A percentile compares a stretch with the other conserved stretches of the same genome.
phyloP scores from a whole-genome alignment of 2,329 filamentous ascomycete genomes.

The Alternaria triticimaculans region DNA sequence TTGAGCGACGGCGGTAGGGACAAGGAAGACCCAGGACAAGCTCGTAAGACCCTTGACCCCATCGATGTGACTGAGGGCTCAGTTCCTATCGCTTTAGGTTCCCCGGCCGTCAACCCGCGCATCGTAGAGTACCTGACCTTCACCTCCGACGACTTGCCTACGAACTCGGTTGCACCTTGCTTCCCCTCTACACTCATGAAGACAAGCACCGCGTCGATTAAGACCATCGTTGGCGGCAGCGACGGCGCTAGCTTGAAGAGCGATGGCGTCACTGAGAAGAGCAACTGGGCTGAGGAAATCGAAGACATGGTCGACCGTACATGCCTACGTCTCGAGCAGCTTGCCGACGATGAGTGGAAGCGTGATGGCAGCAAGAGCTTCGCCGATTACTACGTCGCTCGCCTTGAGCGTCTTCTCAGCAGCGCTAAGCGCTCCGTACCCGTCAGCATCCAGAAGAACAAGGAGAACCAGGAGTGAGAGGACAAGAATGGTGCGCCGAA shows the following conservation, averaged over 20 bases:
- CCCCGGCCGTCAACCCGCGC: conserved; percentile 33
- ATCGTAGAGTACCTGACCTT: conserved; percentile 40
- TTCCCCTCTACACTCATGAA: conserved; percentile 22
- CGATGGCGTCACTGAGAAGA: conserved; percentile 42
- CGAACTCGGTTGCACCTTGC: conserved; percentile 20
- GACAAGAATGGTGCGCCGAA: neutral
- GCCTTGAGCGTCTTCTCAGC: conserved; percentile 32
- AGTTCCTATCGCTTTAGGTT: conserved; percentile 38
- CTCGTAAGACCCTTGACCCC: conserved; percentile 18
- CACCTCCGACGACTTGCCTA: conserved; percentile 35
- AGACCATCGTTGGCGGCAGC: conserved; percentile 13
- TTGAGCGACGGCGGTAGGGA: conserved; percentile 22
- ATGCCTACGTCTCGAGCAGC: conserved; percentile 37
- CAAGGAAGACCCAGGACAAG: conserved; percentile 7
- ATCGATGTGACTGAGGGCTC: conserved; percentile 13
- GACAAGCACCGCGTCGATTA: conserved; percentile 12
- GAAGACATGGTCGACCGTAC: conserved; percentile 33
- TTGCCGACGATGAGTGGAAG: conserved; percentile 39
- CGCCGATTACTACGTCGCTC: conserved; percentile 33
- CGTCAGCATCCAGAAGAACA: conserved; percentile 20
- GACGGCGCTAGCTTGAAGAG: conserved; percentile 23
- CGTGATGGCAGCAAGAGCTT: conserved; percentile 24
- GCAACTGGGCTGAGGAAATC: conserved; percentile 44
- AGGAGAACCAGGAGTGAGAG: neutral
- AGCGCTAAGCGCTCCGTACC: conserved; percentile 21